A percentile compares a stretch with the other conserved stretches of the same genome.
phyloP scores from a whole-genome alignment of 352 stramenopile genomes.

The Pythium grandisporangium region DNA sequence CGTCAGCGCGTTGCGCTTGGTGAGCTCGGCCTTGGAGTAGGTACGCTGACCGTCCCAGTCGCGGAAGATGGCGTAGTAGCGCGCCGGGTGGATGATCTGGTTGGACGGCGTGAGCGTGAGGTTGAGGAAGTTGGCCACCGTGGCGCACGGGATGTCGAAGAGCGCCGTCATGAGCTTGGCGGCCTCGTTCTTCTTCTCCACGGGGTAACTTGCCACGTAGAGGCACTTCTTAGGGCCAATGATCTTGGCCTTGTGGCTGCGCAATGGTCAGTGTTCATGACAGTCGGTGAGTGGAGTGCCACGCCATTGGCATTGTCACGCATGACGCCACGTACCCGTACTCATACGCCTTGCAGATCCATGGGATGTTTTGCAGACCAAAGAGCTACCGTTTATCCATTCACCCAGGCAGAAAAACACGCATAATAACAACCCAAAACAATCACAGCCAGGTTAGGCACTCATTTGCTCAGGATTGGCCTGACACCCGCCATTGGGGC shows the following conservation, averaged over 20 bases:
- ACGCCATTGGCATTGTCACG: slow-evolving; percentile 1
- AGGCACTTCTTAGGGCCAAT: slow-evolving; percentile 88
- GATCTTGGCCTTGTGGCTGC: slow-evolving; percentile 84
- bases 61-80: slow-evolving; percentile 90
- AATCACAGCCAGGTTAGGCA: too few species aligned
- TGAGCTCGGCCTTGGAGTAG: slow-evolving; percentile 80
- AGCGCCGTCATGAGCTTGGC: slow-evolving; percentile 78
- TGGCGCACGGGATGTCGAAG: slow-evolving; percentile 89
- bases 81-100: slow-evolving; percentile 90
- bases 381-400: too few species aligned
- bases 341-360: slow-evolving; percentile 89
- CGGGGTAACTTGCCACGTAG: slow-evolving; percentile 87
- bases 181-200: slow-evolving; percentile 74
- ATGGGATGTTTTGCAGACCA: slow-evolving; percentile 91
- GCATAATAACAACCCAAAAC: slow-evolving; percentile 1
- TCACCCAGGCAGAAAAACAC: too few species aligned
- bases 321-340: slow-evolving; percentile 45
- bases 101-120: slow-evolving; percentile 91
- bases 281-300: neutral
- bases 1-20: slow-evolving; percentile 79
- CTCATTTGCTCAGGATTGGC: too few species aligned
- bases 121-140: slow-evolving; percentile 90
- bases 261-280: neutral
- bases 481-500: neutral
- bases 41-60: slow-evolving; percentile 88